These are phyloP conservation scores for Lunularia cruciata DNA, from an alignment of 225 moss, liverwort and hornwort genomes.

Conservation along the genomic window DNA sequence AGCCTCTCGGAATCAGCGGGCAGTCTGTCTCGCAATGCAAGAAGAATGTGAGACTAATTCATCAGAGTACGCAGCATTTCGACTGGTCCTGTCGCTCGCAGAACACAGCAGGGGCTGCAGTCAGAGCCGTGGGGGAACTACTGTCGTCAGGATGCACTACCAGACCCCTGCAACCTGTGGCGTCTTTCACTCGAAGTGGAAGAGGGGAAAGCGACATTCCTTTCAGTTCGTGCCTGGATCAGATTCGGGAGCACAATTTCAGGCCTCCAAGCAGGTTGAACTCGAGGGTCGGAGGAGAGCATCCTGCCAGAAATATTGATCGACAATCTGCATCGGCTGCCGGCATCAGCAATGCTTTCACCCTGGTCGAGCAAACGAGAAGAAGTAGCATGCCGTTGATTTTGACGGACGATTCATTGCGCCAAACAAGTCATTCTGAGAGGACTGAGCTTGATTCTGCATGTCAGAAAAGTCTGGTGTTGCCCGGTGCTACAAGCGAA, in stretches of 20 bases:
- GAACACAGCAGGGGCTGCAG: background rate
- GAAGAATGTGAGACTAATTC: constrained; percentile 7
- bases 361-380: constrained; percentile 45
- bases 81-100: constrained; percentile 1
- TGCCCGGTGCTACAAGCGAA: constrained; percentile 37
- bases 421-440: constrained; percentile 17
- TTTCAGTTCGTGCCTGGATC: constrained; percentile 24
- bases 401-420: constrained; percentile 25
- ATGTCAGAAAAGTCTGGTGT: constrained; percentile 43
- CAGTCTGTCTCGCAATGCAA: constrained; percentile 11
- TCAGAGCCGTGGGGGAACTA: background rate
- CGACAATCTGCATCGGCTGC: constrained; percentile 22
- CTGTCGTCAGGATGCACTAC: background rate
- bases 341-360: constrained; percentile 27
- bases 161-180: background rate
- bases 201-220: constrained; percentile 9
- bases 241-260: constrained; percentile 21
- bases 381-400: constrained; percentile 27
- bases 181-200: background rate
- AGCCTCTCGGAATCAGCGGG: background rate
- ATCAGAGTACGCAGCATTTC: background rate
- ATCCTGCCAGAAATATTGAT: constrained; percentile 15
- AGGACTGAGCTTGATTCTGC: constrained; percentile 35
- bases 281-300: constrained; percentile 14
- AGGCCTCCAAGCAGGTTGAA: constrained; percentile 10